Percentiles rank a stretch among this genome's conserved stretches.
Conservation (phyloP, 163 green algal species). For the Prototheca wickerhamii region DNA sequence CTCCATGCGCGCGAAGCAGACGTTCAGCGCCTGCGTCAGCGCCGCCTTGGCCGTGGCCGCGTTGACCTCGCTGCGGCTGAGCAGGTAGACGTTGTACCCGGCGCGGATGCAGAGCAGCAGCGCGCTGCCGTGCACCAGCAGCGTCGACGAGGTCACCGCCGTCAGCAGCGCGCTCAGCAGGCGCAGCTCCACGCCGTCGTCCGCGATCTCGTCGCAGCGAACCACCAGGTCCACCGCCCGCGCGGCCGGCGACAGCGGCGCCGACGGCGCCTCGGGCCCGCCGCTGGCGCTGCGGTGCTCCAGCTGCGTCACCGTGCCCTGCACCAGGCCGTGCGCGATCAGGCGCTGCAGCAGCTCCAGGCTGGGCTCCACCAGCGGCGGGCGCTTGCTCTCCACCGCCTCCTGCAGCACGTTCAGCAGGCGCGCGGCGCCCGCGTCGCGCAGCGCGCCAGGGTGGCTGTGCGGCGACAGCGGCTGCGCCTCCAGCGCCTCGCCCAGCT, state of each 20-base stretch:
- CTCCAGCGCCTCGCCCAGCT: background rate
- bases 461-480: background rate
- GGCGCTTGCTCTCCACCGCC: slow-evolving; percentile 58
- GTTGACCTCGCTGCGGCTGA: slow-evolving; percentile 81
- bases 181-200: slow-evolving; percentile 82
- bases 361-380: slow-evolving; percentile 61
- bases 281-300: background rate
- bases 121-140: slow-evolving; percentile 64
- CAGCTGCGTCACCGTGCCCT: slow-evolving; percentile 15
- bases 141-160: slow-evolving; percentile 58
- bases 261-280: background rate
- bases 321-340: slow-evolving; percentile 52
- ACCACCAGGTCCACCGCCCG: slow-evolving; percentile 72
- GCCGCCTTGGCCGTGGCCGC: slow-evolving; percentile 90
- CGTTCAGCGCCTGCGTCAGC: slow-evolving; percentile 84
- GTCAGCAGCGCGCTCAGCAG: slow-evolving; percentile 80
- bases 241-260: slow-evolving; percentile 3
- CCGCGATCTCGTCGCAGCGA: slow-evolving; percentile 68
- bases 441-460: slow-evolving; percentile 5
- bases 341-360: slow-evolving; percentile 82
- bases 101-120: slow-evolving; percentile 65
- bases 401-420: slow-evolving; percentile 51
- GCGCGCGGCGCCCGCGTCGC: slow-evolving; percentile 14
- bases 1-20: slow-evolving; percentile 91
- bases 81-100: slow-evolving; percentile 96